Evolutionary conservation across 805 yeast genomes (phyloP).

Genomic region (Saturnispora ahearnii): DNA sequence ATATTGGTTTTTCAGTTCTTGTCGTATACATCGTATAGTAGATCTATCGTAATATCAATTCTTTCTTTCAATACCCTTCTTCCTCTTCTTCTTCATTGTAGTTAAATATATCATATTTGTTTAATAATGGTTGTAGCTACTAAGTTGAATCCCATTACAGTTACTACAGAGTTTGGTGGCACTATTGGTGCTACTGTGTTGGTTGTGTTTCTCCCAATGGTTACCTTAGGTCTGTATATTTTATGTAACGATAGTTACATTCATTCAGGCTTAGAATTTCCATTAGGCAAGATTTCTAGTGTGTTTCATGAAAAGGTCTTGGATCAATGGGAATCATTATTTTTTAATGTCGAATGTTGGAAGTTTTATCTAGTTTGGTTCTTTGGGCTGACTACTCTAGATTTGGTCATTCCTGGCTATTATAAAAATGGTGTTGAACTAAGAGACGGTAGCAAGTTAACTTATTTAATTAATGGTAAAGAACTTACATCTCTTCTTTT

Average conservation of each 20-base stretch:
- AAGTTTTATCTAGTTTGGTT: slow-evolving; percentile 67
- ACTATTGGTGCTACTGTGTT: slow-evolving; percentile 61
- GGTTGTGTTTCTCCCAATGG: slow-evolving; percentile 55
- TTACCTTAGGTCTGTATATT: slow-evolving; percentile 51
- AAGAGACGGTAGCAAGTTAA: slow-evolving; percentile 65
- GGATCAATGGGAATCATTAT: slow-evolving; percentile 20
- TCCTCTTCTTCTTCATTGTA: not conserved
- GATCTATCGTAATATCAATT: not conserved
- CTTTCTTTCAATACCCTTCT: not conserved
- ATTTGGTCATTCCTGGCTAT: slow-evolving; percentile 71
- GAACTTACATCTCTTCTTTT: slow-evolving; percentile 37
- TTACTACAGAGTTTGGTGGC: slow-evolving; percentile 70
- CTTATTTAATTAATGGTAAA: slow-evolving; percentile 77
- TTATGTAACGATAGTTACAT: slow-evolving; percentile 53
- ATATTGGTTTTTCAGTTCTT: not conserved
- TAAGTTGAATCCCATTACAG: slow-evolving; percentile 60
- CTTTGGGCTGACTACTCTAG: slow-evolving; percentile 51
- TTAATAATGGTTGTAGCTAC: slow-evolving; percentile 7
- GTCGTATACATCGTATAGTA: not conserved
- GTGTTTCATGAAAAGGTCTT: slow-evolving; percentile 14
- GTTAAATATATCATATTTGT: not conserved
- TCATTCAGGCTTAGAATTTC: slow-evolving; percentile 38
- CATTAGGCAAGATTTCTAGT: slow-evolving; percentile 29
- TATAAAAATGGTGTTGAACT: slow-evolving; percentile 53
- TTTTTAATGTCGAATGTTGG: slow-evolving; percentile 47